These are phyloP conservation scores for Xanthoceras sorbifolium DNA, from an alignment of 345 rosid species.

Conservation along the genomic window DNA sequence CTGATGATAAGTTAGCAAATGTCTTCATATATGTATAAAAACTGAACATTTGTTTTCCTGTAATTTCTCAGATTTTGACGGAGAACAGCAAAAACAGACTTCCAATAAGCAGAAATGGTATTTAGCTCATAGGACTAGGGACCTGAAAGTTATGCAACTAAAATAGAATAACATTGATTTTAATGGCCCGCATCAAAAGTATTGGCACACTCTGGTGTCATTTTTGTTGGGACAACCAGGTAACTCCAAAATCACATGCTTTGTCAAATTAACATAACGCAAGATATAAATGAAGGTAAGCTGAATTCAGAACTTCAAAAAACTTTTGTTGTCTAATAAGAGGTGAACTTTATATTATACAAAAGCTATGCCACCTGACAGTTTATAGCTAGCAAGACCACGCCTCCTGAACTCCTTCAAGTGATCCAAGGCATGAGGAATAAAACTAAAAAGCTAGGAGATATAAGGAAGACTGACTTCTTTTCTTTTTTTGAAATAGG, in stretches of 20 bases:
- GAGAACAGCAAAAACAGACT: not conserved
- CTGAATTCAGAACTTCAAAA: not conserved
- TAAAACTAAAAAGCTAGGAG: not conserved
- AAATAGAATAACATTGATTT: not conserved
- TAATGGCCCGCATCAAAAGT: not conserved
- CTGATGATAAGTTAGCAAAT: not conserved
- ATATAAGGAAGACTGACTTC: not conserved
- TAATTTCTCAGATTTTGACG: not conserved
- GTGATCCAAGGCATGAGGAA: not conserved
- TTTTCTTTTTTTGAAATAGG: too few species aligned
- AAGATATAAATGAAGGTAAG: not conserved
- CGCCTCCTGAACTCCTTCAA: not conserved
- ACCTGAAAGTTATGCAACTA: not conserved
- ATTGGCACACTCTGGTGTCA: not conserved
- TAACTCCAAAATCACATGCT: not conserved
- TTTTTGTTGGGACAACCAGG: not conserved
- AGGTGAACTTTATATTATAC: not conserved
- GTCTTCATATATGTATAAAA: not conserved
- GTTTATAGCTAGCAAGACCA: not conserved
- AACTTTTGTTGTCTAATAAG: not conserved
- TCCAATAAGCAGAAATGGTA: not conserved
- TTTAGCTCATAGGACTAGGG: not conserved
- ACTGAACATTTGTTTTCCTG: not conserved
- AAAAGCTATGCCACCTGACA: not conserved
- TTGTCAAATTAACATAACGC: not conserved